phyloP scores from a whole-genome alignment of 2,329 filamentous ascomycete species.

The Trichoderma breve region DNA sequence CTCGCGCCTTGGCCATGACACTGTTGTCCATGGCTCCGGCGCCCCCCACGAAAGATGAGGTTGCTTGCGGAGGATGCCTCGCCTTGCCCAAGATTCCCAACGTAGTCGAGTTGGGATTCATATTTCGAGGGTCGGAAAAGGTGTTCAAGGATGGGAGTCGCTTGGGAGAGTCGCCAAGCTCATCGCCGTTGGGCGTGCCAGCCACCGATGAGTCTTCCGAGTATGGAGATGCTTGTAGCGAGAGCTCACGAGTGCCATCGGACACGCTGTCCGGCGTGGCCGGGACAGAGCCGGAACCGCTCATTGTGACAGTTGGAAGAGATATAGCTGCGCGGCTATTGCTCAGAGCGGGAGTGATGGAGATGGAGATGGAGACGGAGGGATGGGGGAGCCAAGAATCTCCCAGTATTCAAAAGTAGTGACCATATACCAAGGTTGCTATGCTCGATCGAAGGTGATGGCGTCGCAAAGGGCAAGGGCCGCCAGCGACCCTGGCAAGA shows the following conservation, averaged over 20 bases:
- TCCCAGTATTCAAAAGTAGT: not conserved
- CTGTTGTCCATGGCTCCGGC: conserved; percentile 38
- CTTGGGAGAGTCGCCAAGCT: conserved; percentile 41
- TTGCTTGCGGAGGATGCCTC: conserved; percentile 49
- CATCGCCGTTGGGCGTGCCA: conserved; percentile 47
- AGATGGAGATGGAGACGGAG: not conserved
- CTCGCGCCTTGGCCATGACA: conserved; percentile 48
- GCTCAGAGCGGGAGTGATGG: not conserved
- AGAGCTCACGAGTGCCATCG: conserved; percentile 32
- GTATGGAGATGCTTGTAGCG: conserved; percentile 43
- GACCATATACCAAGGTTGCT: conserved; percentile 6
- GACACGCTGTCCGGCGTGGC: conserved; percentile 48
- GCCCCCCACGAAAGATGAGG: conserved; percentile 36
- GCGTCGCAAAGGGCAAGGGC: conserved; percentile 10
- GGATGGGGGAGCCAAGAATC: not conserved
- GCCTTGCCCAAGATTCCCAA: conserved; percentile 71
- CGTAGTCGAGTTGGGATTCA: conserved; percentile 82
- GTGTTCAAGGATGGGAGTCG: conserved; percentile 60
- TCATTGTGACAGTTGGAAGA: conserved; percentile 22
- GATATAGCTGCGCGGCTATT: not conserved
- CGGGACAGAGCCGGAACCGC: conserved; percentile 40
- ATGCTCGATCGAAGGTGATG: conserved; percentile 7
- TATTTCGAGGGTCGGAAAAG: conserved; percentile 58
- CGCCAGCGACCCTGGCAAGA: conserved; percentile 18
- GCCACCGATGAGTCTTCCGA: conserved; percentile 48